Evolutionary conservation across 1,139 yeast genomes (phyloP).

Genomic region (Pichia sp.): DNA sequence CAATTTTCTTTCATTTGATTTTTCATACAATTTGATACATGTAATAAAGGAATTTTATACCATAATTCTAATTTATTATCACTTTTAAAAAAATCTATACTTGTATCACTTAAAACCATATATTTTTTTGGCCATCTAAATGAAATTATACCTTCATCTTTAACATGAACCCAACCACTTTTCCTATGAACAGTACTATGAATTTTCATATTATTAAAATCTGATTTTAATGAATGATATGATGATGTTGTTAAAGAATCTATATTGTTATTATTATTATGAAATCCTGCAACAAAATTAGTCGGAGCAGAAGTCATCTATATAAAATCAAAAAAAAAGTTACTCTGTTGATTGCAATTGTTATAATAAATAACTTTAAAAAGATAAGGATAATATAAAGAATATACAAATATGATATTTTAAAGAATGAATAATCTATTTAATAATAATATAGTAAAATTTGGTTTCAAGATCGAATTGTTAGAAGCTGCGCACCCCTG

Average conservation of each 20-base stretch:
- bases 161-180: constrained; percentile 85
- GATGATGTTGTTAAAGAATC: neutral
- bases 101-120: constrained; percentile 68
- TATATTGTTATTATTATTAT: no score
- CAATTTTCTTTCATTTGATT: constrained; percentile 64
- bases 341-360: no score
- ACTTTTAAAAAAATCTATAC: constrained; percentile 67
- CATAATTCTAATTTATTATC: constrained; percentile 43
- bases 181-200: constrained; percentile 29
- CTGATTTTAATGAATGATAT: neutral
- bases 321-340: no score
- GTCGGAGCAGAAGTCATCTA: no score
- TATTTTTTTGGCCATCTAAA: constrained; percentile 91
- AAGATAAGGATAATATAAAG: no score
- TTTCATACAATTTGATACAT: constrained; percentile 52
- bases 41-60: constrained; percentile 48
- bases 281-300: no score
- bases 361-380: no score
- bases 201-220: constrained; percentile 30
- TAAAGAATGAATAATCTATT: no score
- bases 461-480: no score
- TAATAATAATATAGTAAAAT: no score
- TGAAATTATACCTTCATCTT: constrained; percentile 82
- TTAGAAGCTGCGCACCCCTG: no score
- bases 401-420: no score